phyloP scores from a whole-genome alignment of 192 early-diverging fungal genomes.

The Oehlia diaphana region DNA sequence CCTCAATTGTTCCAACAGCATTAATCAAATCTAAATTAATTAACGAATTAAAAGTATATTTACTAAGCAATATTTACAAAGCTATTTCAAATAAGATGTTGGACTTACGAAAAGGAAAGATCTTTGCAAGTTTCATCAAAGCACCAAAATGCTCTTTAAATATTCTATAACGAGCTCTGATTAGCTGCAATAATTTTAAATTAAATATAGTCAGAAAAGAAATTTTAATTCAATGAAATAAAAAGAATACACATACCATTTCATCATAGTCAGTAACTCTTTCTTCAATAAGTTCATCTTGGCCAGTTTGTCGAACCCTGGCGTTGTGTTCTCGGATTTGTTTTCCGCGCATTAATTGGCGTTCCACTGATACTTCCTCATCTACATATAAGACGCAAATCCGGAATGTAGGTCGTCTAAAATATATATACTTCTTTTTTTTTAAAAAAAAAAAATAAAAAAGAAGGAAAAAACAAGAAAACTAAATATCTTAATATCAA shows the following conservation, averaged over 20 bases:
- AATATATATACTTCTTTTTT: background rate
- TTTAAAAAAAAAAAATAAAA: background rate
- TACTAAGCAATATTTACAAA: background rate
- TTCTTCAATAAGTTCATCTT: slow-evolving; percentile 55
- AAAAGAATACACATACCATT: slow-evolving; percentile 34
- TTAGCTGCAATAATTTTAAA: slow-evolving; percentile 34
- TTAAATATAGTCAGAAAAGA: background rate
- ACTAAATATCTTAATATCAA: background rate
- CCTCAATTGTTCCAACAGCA: slow-evolving; percentile 56
- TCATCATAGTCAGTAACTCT: slow-evolving; percentile 59
- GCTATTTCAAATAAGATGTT: background rate
- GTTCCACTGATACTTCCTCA: slow-evolving; percentile 54
- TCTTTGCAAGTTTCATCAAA: slow-evolving; percentile 51
- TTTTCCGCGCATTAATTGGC: slow-evolving; percentile 50
- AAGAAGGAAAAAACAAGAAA: no score
- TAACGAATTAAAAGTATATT: background rate
- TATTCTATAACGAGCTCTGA: slow-evolving; percentile 55
- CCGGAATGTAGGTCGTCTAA: slow-evolving; percentile 53
- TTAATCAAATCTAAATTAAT: slow-evolving; percentile 52
- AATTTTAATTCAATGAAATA: background rate
- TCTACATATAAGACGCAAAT: slow-evolving; percentile 60
- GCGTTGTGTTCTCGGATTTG: slow-evolving; percentile 54
- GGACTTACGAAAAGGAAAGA: slow-evolving; percentile 61
- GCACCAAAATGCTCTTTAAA: slow-evolving; percentile 61
- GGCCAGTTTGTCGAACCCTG: slow-evolving; percentile 48